A percentile compares a stretch with the other conserved stretches of the same genome.
Evolutionary conservation across 148 eudicot species (phyloP).

Genomic region (Nyssa sinensis): DNA sequence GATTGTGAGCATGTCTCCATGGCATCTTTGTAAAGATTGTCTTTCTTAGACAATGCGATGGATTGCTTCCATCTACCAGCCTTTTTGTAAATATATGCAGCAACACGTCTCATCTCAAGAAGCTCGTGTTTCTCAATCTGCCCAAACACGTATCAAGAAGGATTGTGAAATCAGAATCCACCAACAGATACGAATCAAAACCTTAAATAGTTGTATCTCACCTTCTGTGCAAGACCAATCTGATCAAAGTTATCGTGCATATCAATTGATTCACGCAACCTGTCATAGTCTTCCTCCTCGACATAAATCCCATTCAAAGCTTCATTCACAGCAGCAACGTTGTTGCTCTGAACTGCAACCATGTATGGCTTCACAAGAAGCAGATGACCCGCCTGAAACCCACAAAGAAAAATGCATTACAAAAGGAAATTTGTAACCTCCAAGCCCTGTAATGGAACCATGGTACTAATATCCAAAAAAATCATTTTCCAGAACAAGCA

Average conservation of each 20-base stretch:
- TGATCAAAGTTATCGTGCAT: constrained; percentile 96
- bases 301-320: constrained; percentile 94
- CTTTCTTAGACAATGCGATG: constrained; percentile 90
- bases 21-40: constrained; percentile 87
- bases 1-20: constrained; percentile 99
- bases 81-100: constrained; percentile 76
- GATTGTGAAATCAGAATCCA: constrained; percentile 2
- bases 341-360: constrained; percentile 97
- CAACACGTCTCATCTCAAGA: constrained; percentile 97
- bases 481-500: background rate
- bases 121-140: constrained; percentile 86
- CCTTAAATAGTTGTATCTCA: constrained; percentile 13
- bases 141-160: constrained; percentile 12
- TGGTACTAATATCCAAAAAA: background rate
- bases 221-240: constrained; percentile 98
- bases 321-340: constrained; percentile 92
- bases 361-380: constrained; percentile 97
- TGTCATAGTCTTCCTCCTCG: constrained; percentile 97
- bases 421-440: background rate
- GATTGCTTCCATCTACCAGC: constrained; percentile 93
- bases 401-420: constrained; percentile 4
- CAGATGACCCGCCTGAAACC: constrained; percentile 79
- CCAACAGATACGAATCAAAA: background rate
- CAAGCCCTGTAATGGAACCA: background rate
- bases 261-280: constrained; percentile 88